Evolutionary conservation across 2,329 filamentous ascomycete species (phyloP), one percentile per base, ranked within the genome.

Genomic region (Microcera coccophila): DNA sequence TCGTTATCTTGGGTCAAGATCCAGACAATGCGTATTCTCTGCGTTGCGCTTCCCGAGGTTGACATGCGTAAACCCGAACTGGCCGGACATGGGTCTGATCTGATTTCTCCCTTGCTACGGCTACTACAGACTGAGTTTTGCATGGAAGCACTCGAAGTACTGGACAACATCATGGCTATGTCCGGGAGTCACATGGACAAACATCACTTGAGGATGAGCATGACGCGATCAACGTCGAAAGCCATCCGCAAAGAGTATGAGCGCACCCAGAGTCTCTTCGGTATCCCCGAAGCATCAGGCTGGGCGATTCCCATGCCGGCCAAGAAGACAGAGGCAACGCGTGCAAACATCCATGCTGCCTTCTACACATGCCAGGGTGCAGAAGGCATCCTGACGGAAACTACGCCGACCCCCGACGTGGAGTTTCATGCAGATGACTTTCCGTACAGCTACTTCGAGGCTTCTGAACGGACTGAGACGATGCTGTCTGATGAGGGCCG

Each of bases 261-360:
- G 61, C 84, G 87, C 17, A 95, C 89, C 0, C 87, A 95, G 62
- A 96, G 90, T 59, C 70, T 98, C 24, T 98, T 97, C 62, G 94
- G 94, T 20, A 97, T 98, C 45, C 93, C 93, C 0, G 91, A 97
- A 62, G 84, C 90, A 17, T 93, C 88, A 14, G 93, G 93, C 2
- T 98, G 93, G 93, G 93, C 93, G 0, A 89, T 98, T 34, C 91
- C 93, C 0, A 81, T 94, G 62, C 93, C 93, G 14, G 91, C 91
- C 1, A 85, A 87, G 42, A 91, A 95, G 69, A 93, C 90, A 1
- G 84, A 85, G 41, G 80, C 83, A 24, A 97, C 93, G 4, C 79
- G 93, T 44, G 80, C 84, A 44, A 98, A 98, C 57, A 93, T 98
- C 3, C 91, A 97, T 62, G 89, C 90, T 1, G 90, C 93, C 1